Base-by-base conservation (phyloP, 768 basidiomycete species). In the Imleria badia region DNA sequence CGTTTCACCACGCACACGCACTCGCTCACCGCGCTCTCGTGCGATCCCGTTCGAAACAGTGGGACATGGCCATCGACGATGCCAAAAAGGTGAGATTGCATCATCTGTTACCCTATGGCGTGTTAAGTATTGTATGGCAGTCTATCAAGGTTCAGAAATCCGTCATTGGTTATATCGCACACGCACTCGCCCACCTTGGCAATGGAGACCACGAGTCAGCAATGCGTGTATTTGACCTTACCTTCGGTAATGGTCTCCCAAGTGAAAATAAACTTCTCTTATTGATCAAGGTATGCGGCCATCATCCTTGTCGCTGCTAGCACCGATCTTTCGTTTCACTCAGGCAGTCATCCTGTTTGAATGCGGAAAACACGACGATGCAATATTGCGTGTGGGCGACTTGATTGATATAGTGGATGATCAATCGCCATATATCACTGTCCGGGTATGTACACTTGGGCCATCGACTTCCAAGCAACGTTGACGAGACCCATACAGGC, bases 81-180 rank as follows among this genome's bases (percentile, higher is more conserved):
- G 59, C 52, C 1, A 60, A 39, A 33, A 17, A 23, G 52, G 59
- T 60, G 19, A 30, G 1, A 10, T 23, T 6, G 4, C 0, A 0
- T 1, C 5, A 19, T 31, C 26, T 26, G 2, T 22, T 6, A 3
- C 17, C 14, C 14, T 2, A 3, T 13, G 7, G 17, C 3, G 14
- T 22, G 8, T 23, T 59, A 20, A 59, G 19, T 1, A 4, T 30
- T 6, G 1, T 1, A 15, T 11, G 1, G 1, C 17, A 45, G 61
- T 63, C 62, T 20, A 34, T 56, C n/a, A 5, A 56, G 11, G 13
- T 39, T n/a, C 51, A 42, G 10, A 33, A 8, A n/a, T 64, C 61
- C 1, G 41, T 40, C 3, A 42, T 63, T 3, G 57, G 50, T 31
- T 29, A 63, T 34, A 39, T 63, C 11, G 61, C 61, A 8, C 3